A percentile compares a stretch with the other conserved stretches of the same genome.
Conservation (phyloP, 768 basidiomycete genomes). For the Trametes sanguinea region DNA sequence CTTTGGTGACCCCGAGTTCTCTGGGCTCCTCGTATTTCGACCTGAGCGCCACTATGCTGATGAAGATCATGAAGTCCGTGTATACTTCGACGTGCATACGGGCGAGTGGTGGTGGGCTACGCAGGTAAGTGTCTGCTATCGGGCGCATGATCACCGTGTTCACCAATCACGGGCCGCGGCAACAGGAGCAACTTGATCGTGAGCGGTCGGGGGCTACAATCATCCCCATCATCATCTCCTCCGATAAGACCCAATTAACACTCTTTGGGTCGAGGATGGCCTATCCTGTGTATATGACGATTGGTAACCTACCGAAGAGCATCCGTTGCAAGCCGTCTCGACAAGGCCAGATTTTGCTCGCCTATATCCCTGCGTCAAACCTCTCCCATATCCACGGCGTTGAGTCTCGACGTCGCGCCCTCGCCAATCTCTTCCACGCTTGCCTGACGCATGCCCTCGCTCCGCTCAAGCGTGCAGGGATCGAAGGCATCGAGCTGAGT, state of each 20-base stretch:
- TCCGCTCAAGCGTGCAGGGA: constrained; percentile 18
- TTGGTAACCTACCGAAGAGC: constrained; percentile 31
- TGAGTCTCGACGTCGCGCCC: constrained; percentile 20
- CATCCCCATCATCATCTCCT: constrained; percentile 21
- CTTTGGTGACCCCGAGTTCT: constrained; percentile 38
- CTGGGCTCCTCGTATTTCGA: constrained; percentile 31
- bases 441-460: constrained; percentile 19
- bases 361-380: constrained; percentile 26
- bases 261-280: constrained; percentile 23
- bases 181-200: constrained; percentile 24
- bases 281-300: constrained; percentile 31
- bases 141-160: not conserved
- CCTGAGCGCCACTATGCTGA: constrained; percentile 43
- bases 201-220: constrained; percentile 21
- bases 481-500: constrained; percentile 18
- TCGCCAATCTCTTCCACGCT: constrained; percentile 29
- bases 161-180: not conserved
- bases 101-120: constrained; percentile 54
- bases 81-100: constrained; percentile 48
- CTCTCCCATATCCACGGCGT: constrained; percentile 22
- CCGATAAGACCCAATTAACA: constrained; percentile 6
- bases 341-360: constrained; percentile 29
- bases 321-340: constrained; percentile 28
- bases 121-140: constrained; percentile 37
- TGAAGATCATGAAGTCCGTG: constrained; percentile 23